Conservation (phyloP, 345 rosid genomes). For the Murraya koenigii region DNA sequence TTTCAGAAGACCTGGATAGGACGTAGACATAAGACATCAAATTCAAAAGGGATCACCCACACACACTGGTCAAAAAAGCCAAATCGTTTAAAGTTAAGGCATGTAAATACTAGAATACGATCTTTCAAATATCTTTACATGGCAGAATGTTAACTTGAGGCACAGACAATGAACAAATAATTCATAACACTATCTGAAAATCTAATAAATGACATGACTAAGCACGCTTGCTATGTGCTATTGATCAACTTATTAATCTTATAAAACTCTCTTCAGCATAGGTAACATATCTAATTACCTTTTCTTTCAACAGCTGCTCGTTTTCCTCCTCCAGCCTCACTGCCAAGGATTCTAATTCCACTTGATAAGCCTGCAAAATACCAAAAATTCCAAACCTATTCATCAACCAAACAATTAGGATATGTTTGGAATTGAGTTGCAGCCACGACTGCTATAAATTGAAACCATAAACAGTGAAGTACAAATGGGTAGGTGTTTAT, state of each 20-base stretch:
- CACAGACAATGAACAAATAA: not conserved
- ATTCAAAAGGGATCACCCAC: not conserved
- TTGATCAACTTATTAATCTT: not conserved
- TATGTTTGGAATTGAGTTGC: not conserved
- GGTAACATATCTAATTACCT: conserved; percentile 33
- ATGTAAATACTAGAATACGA: not conserved
- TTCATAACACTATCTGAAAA: not conserved
- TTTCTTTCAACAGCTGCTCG: conserved; percentile 64
- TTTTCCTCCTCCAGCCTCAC: conserved; percentile 76
- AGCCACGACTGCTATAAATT: not conserved
- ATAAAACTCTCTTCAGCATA: not conserved
- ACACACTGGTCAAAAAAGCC: not conserved
- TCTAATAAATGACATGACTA: not conserved
- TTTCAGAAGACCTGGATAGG: not conserved
- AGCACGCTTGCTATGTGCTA: not conserved
- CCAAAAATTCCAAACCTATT: not conserved
- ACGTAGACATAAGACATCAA: no score
- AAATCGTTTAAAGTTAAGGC: not conserved
- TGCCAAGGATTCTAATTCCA: conserved; percentile 76
- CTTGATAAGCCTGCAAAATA: conserved; percentile 71
- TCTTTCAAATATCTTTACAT: not conserved
- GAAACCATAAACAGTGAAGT: not conserved
- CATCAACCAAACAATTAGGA: not conserved
- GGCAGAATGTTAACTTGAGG: not conserved
- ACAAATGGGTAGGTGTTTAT: not conserved